Base-by-base conservation (phyloP, 2,329 filamentous ascomycete species). In the Cladosporium velox region DNA sequence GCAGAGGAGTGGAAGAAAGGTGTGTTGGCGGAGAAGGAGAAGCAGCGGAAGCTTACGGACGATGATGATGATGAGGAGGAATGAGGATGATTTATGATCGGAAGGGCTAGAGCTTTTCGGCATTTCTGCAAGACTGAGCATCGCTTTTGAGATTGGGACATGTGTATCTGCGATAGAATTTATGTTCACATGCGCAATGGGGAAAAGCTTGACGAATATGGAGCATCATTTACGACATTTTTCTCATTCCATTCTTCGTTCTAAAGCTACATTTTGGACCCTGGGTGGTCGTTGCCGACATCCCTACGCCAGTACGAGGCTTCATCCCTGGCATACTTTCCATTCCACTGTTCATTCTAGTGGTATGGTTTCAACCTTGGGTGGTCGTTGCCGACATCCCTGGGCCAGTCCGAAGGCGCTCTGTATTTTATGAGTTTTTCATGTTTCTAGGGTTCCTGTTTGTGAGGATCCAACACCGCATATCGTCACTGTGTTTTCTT, bases 1-100 rank as follows among this genome's bases (percentile, higher is more conserved):
- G 78, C 82, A 5, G 74, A 70, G n/a, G 70, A 65, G 57, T 86
- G 83, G 83, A 72, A 72, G 64, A 74, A 77, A 35, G 72, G 70
- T n/a, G 67, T 78, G 66, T 57, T 72, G 35, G 68, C 49, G 15
- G 72, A 75, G 63, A 74, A 74, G 69, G 67, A 69, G 62, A 67
- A 68, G 62, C 58, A 70, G 59, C 21, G n/a, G 34, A 49, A 28
- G 34, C 32, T 44, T 28, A 28, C 28, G 14, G 58, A 54, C 8
- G 65, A 65, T 2, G 66, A 55, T 24, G 61, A 57, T 55, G 52
- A 55, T 8, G 52, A 55, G 30, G 52, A 55, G 30, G 30, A 32
- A 15, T 32, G 8, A 52, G 51, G 38, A n/a, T 44, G 15, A n/a
- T 10, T n/a, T n/a, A 4, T 1, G 7, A 44, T n/a, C 8, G 2